Evolutionary conservation across 148 eudicot genomes (phyloP).

Genomic region (Agrostemma githago): DNA sequence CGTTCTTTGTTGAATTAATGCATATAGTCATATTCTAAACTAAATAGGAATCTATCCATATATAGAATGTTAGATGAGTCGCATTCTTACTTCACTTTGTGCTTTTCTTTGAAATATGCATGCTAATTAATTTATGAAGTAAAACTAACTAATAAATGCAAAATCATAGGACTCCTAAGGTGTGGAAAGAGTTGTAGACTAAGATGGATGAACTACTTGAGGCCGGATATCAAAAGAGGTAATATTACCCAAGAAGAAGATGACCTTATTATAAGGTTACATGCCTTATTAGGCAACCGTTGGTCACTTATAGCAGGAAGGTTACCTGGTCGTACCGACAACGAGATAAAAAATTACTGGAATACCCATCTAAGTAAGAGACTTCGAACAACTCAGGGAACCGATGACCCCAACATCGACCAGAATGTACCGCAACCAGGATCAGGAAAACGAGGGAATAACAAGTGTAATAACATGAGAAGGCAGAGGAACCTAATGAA

Average conservation of each 20-base stretch:
- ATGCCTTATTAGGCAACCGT: constrained; percentile 50
- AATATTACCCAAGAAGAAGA: constrained; percentile 56
- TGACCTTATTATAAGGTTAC: constrained; percentile 55
- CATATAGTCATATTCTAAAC: neutral
- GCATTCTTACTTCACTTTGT: constrained; percentile 3
- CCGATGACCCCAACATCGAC: constrained; percentile 35
- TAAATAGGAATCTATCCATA: constrained; percentile 10
- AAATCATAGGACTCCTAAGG: constrained; percentile 39
- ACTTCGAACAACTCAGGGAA: constrained; percentile 31
- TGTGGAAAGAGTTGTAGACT: constrained; percentile 73
- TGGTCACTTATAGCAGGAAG: constrained; percentile 69
- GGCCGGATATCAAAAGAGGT: constrained; percentile 65
- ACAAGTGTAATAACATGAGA: constrained; percentile 4
- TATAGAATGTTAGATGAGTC: constrained; percentile 7
- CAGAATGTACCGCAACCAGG: constrained; percentile 25
- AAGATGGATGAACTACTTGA: constrained; percentile 63
- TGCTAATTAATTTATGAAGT: constrained; percentile 15
- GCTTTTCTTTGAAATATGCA: constrained; percentile 6
- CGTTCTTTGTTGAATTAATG: neutral
- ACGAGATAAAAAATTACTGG: constrained; percentile 69
- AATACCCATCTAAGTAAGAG: constrained; percentile 56
- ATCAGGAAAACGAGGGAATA: neutral
- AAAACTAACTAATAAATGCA: constrained; percentile 1
- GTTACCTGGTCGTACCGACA: constrained; percentile 66
- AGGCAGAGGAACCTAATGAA: too few species aligned